phyloP scores from a whole-genome alignment of 2,329 filamentous ascomycete genomes.

The Cercospora sp. region DNA sequence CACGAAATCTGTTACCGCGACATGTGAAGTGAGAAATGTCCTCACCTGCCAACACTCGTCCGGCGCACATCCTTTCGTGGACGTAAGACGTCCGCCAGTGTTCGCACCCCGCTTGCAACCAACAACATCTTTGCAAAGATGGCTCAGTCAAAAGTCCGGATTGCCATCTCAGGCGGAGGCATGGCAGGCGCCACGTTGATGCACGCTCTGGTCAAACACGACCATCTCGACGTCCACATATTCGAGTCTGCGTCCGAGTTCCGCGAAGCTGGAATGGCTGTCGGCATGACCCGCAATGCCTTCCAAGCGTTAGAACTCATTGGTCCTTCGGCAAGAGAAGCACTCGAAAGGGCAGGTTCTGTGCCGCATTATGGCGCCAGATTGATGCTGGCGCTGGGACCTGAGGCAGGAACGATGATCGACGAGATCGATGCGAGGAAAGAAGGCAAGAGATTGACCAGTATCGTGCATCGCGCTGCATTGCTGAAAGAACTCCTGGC shows the following conservation, averaged over 20 bases:
- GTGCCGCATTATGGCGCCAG: slow-evolving; percentile 7
- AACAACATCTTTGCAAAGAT: background rate
- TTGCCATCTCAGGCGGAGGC: slow-evolving; percentile 23
- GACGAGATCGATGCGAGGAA: slow-evolving; percentile 16
- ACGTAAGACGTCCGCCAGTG: background rate
- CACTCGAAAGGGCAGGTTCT: slow-evolving; percentile 16
- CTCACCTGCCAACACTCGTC: background rate
- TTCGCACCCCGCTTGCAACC: background rate
- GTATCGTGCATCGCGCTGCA: slow-evolving; percentile 21
- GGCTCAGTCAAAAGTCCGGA: slow-evolving; percentile 5
- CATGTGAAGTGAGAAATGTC: background rate
- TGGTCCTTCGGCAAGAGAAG: slow-evolving; percentile 13
- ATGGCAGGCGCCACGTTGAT: slow-evolving; percentile 21
- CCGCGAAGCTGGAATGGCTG: slow-evolving; percentile 21
- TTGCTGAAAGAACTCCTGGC: slow-evolving; percentile 20
- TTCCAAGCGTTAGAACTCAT: slow-evolving; percentile 17
- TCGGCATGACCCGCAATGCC: slow-evolving; percentile 23
- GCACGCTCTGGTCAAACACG: slow-evolving; percentile 16
- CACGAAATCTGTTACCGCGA: background rate
- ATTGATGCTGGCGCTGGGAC: slow-evolving; percentile 15
- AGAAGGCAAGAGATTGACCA: slow-evolving; percentile 18
- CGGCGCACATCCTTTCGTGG: background rate
- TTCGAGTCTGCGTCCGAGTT: slow-evolving; percentile 22
- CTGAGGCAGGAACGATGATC: slow-evolving; percentile 15
- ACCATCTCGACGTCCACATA: slow-evolving; percentile 20